Percentiles rank a stretch among this genome's conserved stretches.
Evolutionary conservation across 257 asterid species (phyloP).

Genomic region (Apocynum venetum): DNA sequence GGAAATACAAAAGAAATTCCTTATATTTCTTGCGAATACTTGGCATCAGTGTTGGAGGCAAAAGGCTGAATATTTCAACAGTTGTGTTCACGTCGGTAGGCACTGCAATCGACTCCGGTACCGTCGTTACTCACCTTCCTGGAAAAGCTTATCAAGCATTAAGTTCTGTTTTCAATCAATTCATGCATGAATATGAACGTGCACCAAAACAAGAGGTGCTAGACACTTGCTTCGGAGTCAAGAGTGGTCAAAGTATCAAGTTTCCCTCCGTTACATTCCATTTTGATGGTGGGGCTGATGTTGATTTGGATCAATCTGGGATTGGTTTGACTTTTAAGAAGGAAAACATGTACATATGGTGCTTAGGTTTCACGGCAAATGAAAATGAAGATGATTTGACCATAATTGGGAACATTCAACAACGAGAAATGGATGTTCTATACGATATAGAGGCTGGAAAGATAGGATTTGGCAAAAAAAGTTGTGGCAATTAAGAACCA

Average conservation of each 20-base stretch:
- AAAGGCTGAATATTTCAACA: not conserved
- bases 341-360: slow-evolving; percentile 27
- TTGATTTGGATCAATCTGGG: slow-evolving; percentile 20
- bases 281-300: slow-evolving; percentile 37
- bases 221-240: slow-evolving; percentile 54
- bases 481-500: not conserved
- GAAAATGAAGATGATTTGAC: slow-evolving; percentile 20
- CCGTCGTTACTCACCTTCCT: slow-evolving; percentile 60
- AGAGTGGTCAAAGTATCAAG: slow-evolving; percentile 16
- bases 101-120: slow-evolving; percentile 64
- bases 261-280: slow-evolving; percentile 44
- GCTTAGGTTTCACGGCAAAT: slow-evolving; percentile 54
- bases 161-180: slow-evolving; percentile 34
- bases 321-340: not conserved
- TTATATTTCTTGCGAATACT: slow-evolving; percentile 1
- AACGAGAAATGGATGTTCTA: slow-evolving; percentile 50
- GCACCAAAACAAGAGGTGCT: slow-evolving; percentile 40
- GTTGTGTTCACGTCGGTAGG: slow-evolving; percentile 17
- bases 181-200: slow-evolving; percentile 36
- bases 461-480: slow-evolving; percentile 35
- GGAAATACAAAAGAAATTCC: not conserved
- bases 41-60: slow-evolving; percentile 16
- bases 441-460: slow-evolving; percentile 57
- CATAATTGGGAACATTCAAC: slow-evolving; percentile 58
- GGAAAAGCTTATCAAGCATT: slow-evolving; percentile 37